Conservation (phyloP, 306 rosid genomes). For the Quillaja saponaria region DNA sequence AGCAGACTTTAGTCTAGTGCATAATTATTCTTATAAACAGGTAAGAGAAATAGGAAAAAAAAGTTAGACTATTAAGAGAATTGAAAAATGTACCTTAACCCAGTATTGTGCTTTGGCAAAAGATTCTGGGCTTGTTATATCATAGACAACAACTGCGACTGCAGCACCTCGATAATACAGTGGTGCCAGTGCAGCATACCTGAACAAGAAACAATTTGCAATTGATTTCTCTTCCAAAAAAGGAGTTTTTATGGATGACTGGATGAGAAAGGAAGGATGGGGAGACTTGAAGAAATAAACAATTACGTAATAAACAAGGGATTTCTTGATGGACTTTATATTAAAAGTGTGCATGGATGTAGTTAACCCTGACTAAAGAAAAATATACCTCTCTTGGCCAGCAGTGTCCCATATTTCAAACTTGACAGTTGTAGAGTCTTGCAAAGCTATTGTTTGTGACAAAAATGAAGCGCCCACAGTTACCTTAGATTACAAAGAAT, state of each 20-base stretch:
- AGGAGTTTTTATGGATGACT: conserved; percentile 11
- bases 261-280: conserved; percentile 5
- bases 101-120: conserved; percentile 97
- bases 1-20: conserved; percentile 7
- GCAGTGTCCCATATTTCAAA: conserved; percentile 99
- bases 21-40: conserved; percentile 9
- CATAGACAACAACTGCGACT: conserved; percentile 93
- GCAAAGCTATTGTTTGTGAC: conserved; percentile 97
- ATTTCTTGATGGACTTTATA: too few species aligned
- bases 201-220: conserved; percentile 39
- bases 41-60: conserved; percentile 14
- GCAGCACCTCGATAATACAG: conserved; percentile 96
- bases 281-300: conserved; percentile 2
- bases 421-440: conserved; percentile 97
- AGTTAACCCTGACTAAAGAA: neutral
- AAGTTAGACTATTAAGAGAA: conserved; percentile 13
- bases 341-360: too few species aligned
- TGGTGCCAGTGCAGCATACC: conserved; percentile 97
- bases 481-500: conserved; percentile 63
- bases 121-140: conserved; percentile 91
- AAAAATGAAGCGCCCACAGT: conserved; percentile 99
- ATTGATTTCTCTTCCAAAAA: conserved; percentile 23
- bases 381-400: conserved; percentile 90
- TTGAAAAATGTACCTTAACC: conserved; percentile 76
- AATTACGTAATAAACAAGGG: neutral